Evolutionary conservation across 257 asterid species (phyloP).

Genomic region (Jacaranda mimosifolia): DNA sequence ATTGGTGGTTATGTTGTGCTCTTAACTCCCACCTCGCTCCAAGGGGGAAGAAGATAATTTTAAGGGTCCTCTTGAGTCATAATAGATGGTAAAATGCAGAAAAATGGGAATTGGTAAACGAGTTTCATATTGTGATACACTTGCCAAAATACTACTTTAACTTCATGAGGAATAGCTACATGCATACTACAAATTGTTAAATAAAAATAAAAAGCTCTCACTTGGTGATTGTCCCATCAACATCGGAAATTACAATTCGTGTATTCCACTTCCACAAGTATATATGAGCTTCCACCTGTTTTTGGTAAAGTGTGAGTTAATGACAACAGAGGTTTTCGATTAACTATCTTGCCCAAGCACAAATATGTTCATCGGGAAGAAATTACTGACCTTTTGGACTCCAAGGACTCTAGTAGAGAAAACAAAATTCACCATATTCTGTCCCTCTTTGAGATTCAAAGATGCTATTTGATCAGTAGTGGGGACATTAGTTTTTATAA

Average conservation of each 20-base stretch:
- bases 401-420: slow-evolving; percentile 79
- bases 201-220: slow-evolving; percentile 39
- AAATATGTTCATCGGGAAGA: slow-evolving; percentile 18
- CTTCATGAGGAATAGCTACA: neutral
- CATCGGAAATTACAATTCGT: slow-evolving; percentile 81
- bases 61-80: too few species aligned
- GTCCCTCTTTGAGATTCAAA: slow-evolving; percentile 76
- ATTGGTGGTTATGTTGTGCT: too few species aligned
- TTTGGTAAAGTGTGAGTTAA: slow-evolving; percentile 14
- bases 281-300: slow-evolving; percentile 89
- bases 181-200: neutral
- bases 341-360: slow-evolving; percentile 16
- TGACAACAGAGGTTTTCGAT: slow-evolving; percentile 18
- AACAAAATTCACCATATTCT: slow-evolving; percentile 68
- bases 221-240: slow-evolving; percentile 88
- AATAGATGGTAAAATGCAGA: too few species aligned
- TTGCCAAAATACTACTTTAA: neutral
- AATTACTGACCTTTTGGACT: slow-evolving; percentile 63
- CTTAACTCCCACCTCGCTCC: too few species aligned
- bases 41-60: too few species aligned
- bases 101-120: too few species aligned
- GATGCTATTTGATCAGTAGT: slow-evolving; percentile 80
- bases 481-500: slow-evolving; percentile 76
- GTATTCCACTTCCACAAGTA: slow-evolving; percentile 89
- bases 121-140: too few species aligned